Evolutionary conservation across 345 rosid genomes (phyloP).

Genomic region (Cardamine occulta): DNA sequence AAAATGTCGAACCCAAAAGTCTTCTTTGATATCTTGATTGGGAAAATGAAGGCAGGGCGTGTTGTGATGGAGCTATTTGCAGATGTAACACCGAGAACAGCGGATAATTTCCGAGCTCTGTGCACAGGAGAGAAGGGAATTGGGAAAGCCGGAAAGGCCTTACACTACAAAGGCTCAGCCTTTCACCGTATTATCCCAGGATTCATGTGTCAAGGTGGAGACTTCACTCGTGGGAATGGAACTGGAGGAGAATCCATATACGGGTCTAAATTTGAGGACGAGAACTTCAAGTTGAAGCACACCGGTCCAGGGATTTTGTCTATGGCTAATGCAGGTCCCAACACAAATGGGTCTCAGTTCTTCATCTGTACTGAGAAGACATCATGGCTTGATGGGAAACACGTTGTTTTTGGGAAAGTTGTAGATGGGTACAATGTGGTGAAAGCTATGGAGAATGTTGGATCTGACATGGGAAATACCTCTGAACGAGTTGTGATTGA

Average conservation of each 20-base stretch:
- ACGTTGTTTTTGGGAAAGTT: slow-evolving; percentile 86
- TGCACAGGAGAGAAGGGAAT: slow-evolving; percentile 85
- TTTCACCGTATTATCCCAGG: slow-evolving; percentile 87
- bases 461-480: slow-evolving; percentile 57
- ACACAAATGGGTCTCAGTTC: slow-evolving; percentile 88
- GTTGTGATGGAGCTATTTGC: slow-evolving; percentile 85
- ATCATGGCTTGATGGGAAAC: slow-evolving; percentile 85
- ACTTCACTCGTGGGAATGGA: slow-evolving; percentile 85
- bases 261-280: slow-evolving; percentile 70
- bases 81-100: slow-evolving; percentile 71
- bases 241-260: slow-evolving; percentile 88
- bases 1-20: slow-evolving; percentile 75
- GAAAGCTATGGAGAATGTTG: slow-evolving; percentile 72
- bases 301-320: slow-evolving; percentile 71
- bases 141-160: slow-evolving; percentile 59
- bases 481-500: slow-evolving; percentile 62
- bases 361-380: slow-evolving; percentile 83
- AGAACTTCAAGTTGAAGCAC: slow-evolving; percentile 82
- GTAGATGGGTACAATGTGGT: slow-evolving; percentile 77
- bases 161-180: slow-evolving; percentile 77
- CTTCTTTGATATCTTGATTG: slow-evolving; percentile 73
- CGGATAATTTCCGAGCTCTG: slow-evolving; percentile 76
- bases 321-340: slow-evolving; percentile 80
- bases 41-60: slow-evolving; percentile 65
- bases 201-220: slow-evolving; percentile 97